Evolutionary conservation across 2,329 filamentous ascomycete species (phyloP).

Genomic region (Zymoseptoria crescenta): DNA sequence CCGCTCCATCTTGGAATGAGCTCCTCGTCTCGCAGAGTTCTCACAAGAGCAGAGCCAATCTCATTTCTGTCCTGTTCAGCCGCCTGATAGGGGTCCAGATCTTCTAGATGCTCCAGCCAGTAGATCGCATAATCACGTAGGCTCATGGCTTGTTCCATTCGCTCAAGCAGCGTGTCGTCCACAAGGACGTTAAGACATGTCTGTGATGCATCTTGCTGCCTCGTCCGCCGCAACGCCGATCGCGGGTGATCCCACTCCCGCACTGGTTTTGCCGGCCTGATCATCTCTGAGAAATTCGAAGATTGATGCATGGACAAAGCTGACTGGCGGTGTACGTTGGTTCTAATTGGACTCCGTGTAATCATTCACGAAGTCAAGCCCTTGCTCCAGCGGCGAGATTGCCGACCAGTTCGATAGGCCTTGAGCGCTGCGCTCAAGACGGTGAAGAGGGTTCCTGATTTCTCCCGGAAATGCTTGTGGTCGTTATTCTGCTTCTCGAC

Average conservation of each 20-base stretch:
- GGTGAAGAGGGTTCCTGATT: conserved; percentile 2
- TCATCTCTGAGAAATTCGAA: conserved; percentile 7
- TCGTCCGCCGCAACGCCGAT: not conserved
- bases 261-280: conserved; percentile 5
- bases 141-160: not conserved
- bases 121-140: not conserved
- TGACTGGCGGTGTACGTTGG: conserved; percentile 4
- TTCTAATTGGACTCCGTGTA: conserved; percentile 6
- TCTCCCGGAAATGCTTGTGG: conserved; percentile 5
- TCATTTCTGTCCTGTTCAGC: not conserved
- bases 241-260: not conserved
- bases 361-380: conserved; percentile 2
- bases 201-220: not conserved
- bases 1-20: not conserved
- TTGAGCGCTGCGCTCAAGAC: conserved; percentile 36
- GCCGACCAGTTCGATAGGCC: not conserved
- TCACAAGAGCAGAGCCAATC: not conserved
- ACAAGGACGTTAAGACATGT: not conserved
- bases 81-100: not conserved
- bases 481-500: conserved; percentile 4
- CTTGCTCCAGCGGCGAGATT: not conserved
- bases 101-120: not conserved
- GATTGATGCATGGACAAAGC: conserved; percentile 7
- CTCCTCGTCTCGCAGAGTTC: not conserved
- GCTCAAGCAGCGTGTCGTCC: not conserved